Conservation (phyloP, 345 rosid genomes). For the Lumnitzera littorea region DNA sequence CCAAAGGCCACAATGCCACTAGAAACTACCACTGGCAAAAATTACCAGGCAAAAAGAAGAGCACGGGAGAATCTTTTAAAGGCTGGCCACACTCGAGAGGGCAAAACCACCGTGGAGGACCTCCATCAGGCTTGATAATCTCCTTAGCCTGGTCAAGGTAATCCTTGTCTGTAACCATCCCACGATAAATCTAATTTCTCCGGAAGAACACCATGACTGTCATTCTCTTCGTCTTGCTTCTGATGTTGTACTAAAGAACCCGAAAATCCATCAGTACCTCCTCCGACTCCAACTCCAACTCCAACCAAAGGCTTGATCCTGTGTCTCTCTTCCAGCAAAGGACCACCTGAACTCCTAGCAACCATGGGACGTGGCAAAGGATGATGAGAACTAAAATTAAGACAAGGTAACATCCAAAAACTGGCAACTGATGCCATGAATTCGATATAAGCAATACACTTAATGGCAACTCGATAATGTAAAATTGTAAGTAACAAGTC, state of each 20-base stretch:
- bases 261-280: constrained; percentile 23
- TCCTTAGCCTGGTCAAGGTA: constrained; percentile 48
- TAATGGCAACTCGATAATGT: no score
- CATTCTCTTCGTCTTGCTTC: constrained; percentile 11
- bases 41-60: constrained; percentile 79
- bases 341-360: constrained; percentile 31
- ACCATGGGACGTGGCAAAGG: constrained; percentile 29
- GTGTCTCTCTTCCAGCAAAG: constrained; percentile 20
- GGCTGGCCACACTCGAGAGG: constrained; percentile 77
- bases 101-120: constrained; percentile 88
- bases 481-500: no score
- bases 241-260: constrained; percentile 1
- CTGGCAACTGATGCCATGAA: constrained; percentile 25
- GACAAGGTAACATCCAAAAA: constrained; percentile 19
- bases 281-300: no score
- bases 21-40: no score
- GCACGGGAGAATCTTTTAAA: constrained; percentile 50
- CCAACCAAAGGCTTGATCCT: neutral
- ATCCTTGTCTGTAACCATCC: constrained; percentile 72
- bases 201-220: constrained; percentile 5
- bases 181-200: constrained; percentile 50
- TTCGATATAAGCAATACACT: no score
- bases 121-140: constrained; percentile 61
- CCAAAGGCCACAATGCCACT: neutral
- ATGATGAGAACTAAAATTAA: constrained; percentile 13